These are phyloP conservation scores for Prosopis cineraria DNA, from an alignment of 306 rosid species.

Conservation along the genomic window DNA sequence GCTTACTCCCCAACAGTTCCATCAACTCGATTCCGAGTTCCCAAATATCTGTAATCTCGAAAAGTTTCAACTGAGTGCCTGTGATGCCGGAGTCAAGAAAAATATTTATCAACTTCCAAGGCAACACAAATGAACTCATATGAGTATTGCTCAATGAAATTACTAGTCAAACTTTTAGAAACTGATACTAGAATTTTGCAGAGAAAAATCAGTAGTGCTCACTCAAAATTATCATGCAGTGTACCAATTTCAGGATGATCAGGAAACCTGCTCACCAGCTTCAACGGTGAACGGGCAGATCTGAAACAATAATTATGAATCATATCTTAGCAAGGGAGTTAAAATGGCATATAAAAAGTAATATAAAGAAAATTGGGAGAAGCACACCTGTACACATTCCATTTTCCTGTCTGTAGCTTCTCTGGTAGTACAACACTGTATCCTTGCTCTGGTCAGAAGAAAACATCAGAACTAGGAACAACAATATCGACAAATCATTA, in stretches of 20 bases:
- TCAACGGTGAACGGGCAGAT: slow-evolving; percentile 75
- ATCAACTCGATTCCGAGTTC: slow-evolving; percentile 90
- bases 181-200: slow-evolving; percentile 14
- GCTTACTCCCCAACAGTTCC: slow-evolving; percentile 98
- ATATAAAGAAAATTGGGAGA: slow-evolving; percentile 32
- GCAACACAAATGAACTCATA: slow-evolving; percentile 22
- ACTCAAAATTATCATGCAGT: slow-evolving; percentile 92
- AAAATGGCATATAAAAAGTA: slow-evolving; percentile 17
- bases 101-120: slow-evolving; percentile 34
- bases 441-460: slow-evolving; percentile 77
- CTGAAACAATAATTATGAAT: slow-evolving; percentile 45
- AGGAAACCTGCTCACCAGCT: slow-evolving; percentile 77
- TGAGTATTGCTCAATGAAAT: slow-evolving; percentile 11
- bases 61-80: slow-evolving; percentile 86
- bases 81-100: slow-evolving; percentile 40
- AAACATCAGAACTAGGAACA: slow-evolving; percentile 33
- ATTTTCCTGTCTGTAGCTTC: slow-evolving; percentile 90
- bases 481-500: slow-evolving; percentile 27
- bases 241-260: slow-evolving; percentile 86
- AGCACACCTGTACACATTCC: slow-evolving; percentile 89
- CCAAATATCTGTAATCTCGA: slow-evolving; percentile 86
- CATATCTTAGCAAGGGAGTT: slow-evolving; percentile 1
- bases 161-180: slow-evolving; percentile 16
- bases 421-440: slow-evolving; percentile 94
- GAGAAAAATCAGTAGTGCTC: slow-evolving; percentile 49